Evolutionary conservation across 768 basidiomycete species (phyloP).

Genomic region (Chalciporus pseudorubinellus): DNA sequence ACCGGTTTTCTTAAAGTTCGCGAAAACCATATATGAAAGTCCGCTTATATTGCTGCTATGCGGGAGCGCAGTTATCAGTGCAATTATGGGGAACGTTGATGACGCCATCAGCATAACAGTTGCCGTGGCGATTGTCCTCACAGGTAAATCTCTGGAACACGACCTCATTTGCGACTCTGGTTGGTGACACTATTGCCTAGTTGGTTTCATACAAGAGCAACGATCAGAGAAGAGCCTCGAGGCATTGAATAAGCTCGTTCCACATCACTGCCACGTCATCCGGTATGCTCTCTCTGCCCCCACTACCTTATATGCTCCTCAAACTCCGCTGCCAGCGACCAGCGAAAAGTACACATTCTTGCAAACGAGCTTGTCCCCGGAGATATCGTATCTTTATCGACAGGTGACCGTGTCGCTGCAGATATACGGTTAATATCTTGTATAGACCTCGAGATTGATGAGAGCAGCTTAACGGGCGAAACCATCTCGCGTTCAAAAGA

Average conservation of each 20-base stretch:
- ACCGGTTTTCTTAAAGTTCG: conserved; percentile 81
- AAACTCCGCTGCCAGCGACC: conserved; percentile 21
- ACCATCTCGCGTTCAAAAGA: conserved; percentile 77
- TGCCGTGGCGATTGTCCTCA: conserved; percentile 89
- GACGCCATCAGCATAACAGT: conserved; percentile 92
- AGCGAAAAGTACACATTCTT: conserved; percentile 75
- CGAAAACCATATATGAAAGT: conserved; percentile 93
- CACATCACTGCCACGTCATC: conserved; percentile 91
- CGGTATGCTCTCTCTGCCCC: conserved; percentile 39
- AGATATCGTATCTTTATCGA: conserved; percentile 84
- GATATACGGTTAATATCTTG: conserved; percentile 84
- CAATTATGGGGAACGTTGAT: conserved; percentile 92
- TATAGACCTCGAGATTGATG: conserved; percentile 89
- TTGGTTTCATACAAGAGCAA: conserved; percentile 94
- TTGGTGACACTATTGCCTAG: conserved; percentile 33
- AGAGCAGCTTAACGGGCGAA: conserved; percentile 94
- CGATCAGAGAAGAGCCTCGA: conserved; percentile 93
- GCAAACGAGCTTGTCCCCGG: conserved; percentile 98
- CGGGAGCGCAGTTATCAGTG: conserved; percentile 86
- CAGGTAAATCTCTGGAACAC: conserved; percentile 53
- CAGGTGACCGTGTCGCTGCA: conserved; percentile 92
- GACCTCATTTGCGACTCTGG: neutral
- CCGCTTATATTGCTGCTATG: conserved; percentile 89
- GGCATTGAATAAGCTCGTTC: conserved; percentile 94
- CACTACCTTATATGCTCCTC: neutral